Percentiles rank a stretch among this genome's conserved stretches.
These are phyloP conservation scores for Phytophthora europaea DNA, from an alignment of 352 stramenopile genomes.

Conservation along the genomic window DNA sequence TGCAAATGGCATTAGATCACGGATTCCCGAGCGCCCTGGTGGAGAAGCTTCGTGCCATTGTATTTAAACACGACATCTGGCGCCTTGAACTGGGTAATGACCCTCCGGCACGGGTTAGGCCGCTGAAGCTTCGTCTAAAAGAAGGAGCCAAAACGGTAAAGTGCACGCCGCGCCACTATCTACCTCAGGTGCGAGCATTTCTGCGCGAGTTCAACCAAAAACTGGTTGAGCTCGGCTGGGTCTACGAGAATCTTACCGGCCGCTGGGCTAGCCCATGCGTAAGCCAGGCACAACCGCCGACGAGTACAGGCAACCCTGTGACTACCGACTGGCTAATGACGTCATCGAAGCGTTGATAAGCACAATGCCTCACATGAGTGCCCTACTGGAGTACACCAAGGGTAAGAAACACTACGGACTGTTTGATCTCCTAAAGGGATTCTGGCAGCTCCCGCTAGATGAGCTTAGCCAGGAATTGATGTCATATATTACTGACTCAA, in stretches of 20 bases:
- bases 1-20: not conserved
- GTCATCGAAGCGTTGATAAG: not conserved
- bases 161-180: slow-evolving; percentile 5
- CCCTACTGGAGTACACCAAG: not conserved
- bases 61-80: slow-evolving; percentile 8
- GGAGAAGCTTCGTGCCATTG: not conserved
- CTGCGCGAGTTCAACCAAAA: slow-evolving; percentile 8
- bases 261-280: not conserved
- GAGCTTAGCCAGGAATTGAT: slow-evolving; percentile 7
- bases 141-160: not conserved
- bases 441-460: slow-evolving; percentile 1
- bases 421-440: slow-evolving; percentile 7
- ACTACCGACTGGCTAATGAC: not conserved
- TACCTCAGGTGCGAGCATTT: slow-evolving; percentile 3
- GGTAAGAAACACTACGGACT: not conserved
- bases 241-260: not conserved
- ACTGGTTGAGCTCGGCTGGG: slow-evolving; percentile 11
- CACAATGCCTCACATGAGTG: not conserved
- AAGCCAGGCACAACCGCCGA: not conserved
- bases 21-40: not conserved
- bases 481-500: slow-evolving; percentile 28
- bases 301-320: not conserved
- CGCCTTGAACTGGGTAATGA: not conserved
- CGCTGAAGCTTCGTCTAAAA: not conserved
- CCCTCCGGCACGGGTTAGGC: not conserved